These are phyloP conservation scores for Globisporangium rhizosaccharum DNA, from an alignment of 352 stramenopile species.

Conservation along the genomic window DNA sequence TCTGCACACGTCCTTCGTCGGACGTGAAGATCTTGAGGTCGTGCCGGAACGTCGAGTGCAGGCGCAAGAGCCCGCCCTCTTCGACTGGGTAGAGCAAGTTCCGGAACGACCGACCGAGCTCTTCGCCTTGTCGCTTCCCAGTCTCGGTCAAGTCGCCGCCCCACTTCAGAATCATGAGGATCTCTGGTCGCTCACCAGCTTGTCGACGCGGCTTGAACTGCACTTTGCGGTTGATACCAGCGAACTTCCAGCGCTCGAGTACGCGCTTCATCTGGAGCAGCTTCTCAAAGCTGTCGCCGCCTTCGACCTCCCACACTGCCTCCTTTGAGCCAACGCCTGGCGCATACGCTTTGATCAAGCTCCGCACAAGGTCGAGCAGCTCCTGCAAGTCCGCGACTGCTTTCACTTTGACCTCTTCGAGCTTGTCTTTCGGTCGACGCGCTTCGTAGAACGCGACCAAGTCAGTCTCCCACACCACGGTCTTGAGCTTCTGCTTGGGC, in stretches of 20 bases:
- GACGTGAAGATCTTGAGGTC: conserved; percentile 99
- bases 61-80: conserved; percentile 92
- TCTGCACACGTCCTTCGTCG: conserved; percentile 99
- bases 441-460: conserved; percentile 84
- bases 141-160: conserved; percentile 97
- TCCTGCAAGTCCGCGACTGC: conserved; percentile 75
- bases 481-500: conserved; percentile 99
- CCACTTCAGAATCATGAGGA: conserved; percentile 99
- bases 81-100: conserved; percentile 87
- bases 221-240: conserved; percentile 97
- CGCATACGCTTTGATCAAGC: conserved; percentile 77
- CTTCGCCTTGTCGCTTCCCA: conserved; percentile 95
- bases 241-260: conserved; percentile 95
- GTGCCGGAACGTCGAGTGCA: conserved; percentile 99
- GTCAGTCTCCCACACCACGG: conserved; percentile 80
- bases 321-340: conserved; percentile 75
- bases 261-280: conserved; percentile 95
- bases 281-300: conserved; percentile 89
- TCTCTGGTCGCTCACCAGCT: conserved; percentile 71
- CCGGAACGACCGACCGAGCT: conserved; percentile 91
- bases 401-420: conserved; percentile 85
- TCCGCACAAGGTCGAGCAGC: conserved; percentile 74
- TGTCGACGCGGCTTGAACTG: conserved; percentile 79
- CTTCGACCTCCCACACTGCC: conserved; percentile 79
- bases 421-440: conserved; percentile 60